These are phyloP conservation scores for Nissolia schottii DNA, from an alignment of 306 rosid genomes.

Conservation along the genomic window DNA sequence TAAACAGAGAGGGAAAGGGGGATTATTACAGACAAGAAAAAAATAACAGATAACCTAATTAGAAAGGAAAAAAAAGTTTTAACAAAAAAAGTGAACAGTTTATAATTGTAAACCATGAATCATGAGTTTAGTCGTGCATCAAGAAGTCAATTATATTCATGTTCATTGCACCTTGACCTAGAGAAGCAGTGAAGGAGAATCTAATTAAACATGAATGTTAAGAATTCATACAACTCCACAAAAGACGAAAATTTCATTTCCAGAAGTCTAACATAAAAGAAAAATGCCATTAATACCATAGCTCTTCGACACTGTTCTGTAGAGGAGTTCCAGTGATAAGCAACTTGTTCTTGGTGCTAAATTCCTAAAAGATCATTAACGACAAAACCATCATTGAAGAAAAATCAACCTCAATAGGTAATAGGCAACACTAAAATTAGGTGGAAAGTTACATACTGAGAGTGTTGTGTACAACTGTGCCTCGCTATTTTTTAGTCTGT, in stretches of 20 bases:
- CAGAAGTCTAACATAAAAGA: not conserved
- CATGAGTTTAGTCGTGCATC: not conserved
- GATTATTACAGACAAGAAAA: not conserved
- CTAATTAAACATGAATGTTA: not conserved
- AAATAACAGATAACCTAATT: constrained; percentile 5
- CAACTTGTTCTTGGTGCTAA: constrained; percentile 98
- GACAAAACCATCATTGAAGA: not conserved
- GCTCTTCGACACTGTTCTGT: constrained; percentile 97
- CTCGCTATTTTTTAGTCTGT: constrained; percentile 97
- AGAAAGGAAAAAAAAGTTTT: not conserved
- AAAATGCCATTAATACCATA: constrained; percentile 58
- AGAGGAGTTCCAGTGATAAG: constrained; percentile 97
- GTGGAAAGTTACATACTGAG: constrained; percentile 52
- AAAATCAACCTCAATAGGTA: not conserved
- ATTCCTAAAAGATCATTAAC: constrained; percentile 57
- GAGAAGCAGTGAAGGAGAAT: not conserved
- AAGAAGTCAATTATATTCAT: constrained; percentile 2
- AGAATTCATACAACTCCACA: not conserved
- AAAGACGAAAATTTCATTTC: not conserved
- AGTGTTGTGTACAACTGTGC: constrained; percentile 95
- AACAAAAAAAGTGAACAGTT: not conserved
- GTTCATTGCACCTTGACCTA: not conserved
- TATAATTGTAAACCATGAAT: constrained; percentile 8
- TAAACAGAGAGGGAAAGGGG: not conserved
- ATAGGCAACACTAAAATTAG: constrained; percentile 8